Evolutionary conservation across 2,329 filamentous ascomycete genomes (phyloP), one percentile per base, ranked within the genome.

Genomic region (Pezicula rhizophila): DNA sequence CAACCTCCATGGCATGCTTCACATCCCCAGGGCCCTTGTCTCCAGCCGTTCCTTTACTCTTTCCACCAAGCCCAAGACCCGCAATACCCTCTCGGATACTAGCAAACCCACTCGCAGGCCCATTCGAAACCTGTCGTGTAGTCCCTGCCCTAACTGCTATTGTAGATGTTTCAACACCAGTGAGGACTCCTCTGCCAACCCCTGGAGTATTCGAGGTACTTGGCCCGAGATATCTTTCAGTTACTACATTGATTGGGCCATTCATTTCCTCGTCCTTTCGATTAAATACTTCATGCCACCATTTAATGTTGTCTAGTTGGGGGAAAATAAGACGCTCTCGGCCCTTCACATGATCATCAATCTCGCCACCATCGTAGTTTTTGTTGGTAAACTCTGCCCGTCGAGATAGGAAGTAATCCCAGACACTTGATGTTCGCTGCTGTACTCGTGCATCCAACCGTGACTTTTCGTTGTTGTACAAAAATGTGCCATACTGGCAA

Each of bases 181-280:
- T 61, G 2, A 64, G 51, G 37, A 63, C 57, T 7, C 52, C 45
- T 7, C 39, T 45, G 7, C 51, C 46, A 8, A 50, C 31, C 10
- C 51, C 49, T 17, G 23, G 15, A n/a, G 41, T 20, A 12, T 14
- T 35, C 8, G 12, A 31, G 28, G n/a, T 41, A 15, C 43, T 41
- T 5, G 43, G 23, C 2, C 45, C 47, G 5, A 63, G 48, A 46
- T 64, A 62, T 37, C 51, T 49, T 41, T 64, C 60, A 2, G 75
- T 70, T 28, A 64, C 76, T 6, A 73, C 70, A 57, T 80, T 75
- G 10, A 81, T 68, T 33, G 77, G 72, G 0, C 80, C 81, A 60
- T 99, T 99, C 92, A 99, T 97, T 65, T 99, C 93, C 47, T 85
- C 81, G 58, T 96, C 89, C 2, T 84, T 84, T 28, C 91, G 80